A percentile compares a stretch with the other conserved stretches of the same genome.
phyloP scores from a whole-genome alignment of 371 early-diverging fungal genomes.

The Mortierella sp. region DNA sequence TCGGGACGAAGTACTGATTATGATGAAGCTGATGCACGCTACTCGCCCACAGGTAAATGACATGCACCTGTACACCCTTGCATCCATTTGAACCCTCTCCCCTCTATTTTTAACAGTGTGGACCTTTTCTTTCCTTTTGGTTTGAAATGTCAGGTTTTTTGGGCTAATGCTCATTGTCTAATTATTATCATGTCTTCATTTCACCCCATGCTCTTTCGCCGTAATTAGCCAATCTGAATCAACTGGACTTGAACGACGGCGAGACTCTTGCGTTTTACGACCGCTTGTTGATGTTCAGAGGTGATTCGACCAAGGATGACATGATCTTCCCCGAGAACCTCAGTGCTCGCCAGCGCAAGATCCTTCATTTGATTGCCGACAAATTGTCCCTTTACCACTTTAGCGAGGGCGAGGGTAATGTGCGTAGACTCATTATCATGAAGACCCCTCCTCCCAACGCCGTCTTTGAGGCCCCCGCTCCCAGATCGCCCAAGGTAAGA shows the following conservation, averaged over 20 bases:
- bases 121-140: neutral
- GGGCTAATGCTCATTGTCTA: slow-evolving; percentile 13
- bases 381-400: slow-evolving; percentile 69
- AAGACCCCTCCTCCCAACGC: slow-evolving; percentile 49
- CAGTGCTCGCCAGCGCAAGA: slow-evolving; percentile 65
- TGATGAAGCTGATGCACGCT: slow-evolving; percentile 43
- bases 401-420: slow-evolving; percentile 68
- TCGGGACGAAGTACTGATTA: slow-evolving; percentile 43
- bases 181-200: neutral
- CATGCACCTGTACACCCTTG: neutral
- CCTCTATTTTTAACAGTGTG: slow-evolving; percentile 1
- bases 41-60: slow-evolving; percentile 30
- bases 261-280: slow-evolving; percentile 79
- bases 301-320: slow-evolving; percentile 73
- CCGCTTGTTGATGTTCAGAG: slow-evolving; percentile 76
- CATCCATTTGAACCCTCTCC: neutral
- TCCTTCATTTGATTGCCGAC: slow-evolving; percentile 72
- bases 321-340: slow-evolving; percentile 69
- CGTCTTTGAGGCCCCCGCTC: slow-evolving; percentile 28
- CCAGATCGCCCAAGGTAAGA: slow-evolving; percentile 41
- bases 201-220: neutral
- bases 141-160: neutral
- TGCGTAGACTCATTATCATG: slow-evolving; percentile 57
- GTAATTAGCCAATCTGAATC: slow-evolving; percentile 50
- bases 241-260: slow-evolving; percentile 78